Percentiles rank a stretch among this genome's conserved stretches.
These are phyloP conservation scores for Wickerhamiella slavikovae DNA, from an alignment of 805 yeast genomes.

Conservation along the genomic window DNA sequence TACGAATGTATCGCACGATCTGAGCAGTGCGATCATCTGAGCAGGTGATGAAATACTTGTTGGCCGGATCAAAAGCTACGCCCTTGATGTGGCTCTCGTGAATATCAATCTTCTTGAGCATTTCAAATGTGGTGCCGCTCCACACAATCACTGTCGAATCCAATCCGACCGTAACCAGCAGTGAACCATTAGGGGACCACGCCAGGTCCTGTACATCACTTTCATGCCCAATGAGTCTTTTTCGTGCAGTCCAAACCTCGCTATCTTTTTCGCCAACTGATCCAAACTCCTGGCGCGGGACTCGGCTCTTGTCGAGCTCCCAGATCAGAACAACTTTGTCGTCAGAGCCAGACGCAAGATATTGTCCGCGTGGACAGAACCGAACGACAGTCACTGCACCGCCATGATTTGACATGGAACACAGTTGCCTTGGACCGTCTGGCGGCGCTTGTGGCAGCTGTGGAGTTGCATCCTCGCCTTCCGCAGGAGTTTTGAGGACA, in stretches of 20 bases:
- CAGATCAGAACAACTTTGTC: slow-evolving; percentile 80
- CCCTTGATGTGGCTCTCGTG: slow-evolving; percentile 95
- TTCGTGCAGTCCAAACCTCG: slow-evolving; percentile 90
- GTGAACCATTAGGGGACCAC: slow-evolving; percentile 90
- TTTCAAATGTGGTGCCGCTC: slow-evolving; percentile 83
- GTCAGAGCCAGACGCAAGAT: slow-evolving; percentile 86
- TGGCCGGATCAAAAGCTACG: slow-evolving; percentile 93
- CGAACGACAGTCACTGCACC: slow-evolving; percentile 92
- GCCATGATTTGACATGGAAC: slow-evolving; percentile 85
- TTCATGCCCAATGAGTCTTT: slow-evolving; percentile 87
- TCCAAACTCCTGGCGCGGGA: slow-evolving; percentile 44
- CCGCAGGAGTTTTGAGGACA: slow-evolving; percentile 19
- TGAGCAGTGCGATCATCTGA: slow-evolving; percentile 88
- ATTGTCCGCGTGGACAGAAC: slow-evolving; percentile 82
- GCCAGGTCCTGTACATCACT: slow-evolving; percentile 95
- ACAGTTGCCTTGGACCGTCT: slow-evolving; percentile 29
- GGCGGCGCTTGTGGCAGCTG: too few species aligned
- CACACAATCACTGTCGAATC: slow-evolving; percentile 86
- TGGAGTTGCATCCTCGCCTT: slow-evolving; percentile 3
- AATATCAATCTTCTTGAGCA: slow-evolving; percentile 70
- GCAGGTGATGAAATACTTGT: slow-evolving; percentile 90
- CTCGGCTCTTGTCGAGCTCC: slow-evolving; percentile 64
- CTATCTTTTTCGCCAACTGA: slow-evolving; percentile 37
- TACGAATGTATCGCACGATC: slow-evolving; percentile 65
- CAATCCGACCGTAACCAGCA: slow-evolving; percentile 81